Base-by-base conservation (phyloP, 2,329 filamentous ascomycete genomes). In the Aspergillus sp. region DNA sequence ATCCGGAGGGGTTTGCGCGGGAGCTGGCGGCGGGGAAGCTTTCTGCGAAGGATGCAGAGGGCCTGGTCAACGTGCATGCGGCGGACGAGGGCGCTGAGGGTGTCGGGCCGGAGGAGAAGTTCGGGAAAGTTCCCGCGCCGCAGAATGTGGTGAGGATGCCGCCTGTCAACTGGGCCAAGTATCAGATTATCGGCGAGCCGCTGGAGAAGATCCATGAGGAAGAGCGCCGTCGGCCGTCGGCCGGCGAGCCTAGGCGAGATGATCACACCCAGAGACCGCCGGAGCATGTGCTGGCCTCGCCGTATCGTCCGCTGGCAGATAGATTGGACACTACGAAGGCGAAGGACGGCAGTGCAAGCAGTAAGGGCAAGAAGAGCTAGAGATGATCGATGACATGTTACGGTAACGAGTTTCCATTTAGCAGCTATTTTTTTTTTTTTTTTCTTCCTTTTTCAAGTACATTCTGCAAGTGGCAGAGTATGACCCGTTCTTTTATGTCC, bases 141-240 rank as follows among this genome's bases (percentile, higher is more conserved):
- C 89, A 95, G 57, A 82, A 82, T 45, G 67, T 96, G 1, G 80
- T 93, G 15, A 78, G 88, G 25, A 86, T 80, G 63, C 89, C 89
- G 6, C 82, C 85, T 6, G 80, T 96, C 51, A 94, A 95, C 64
- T 96, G 89, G 89, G 76, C 79, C 8, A 88, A 94, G 53, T 96
- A 96, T 58, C 84, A 85, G 47, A 71, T 95, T n/a, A 78, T 91
- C 3, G 88, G 86, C 30, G 80, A 84, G 38, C 76, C 84, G 1
- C 68, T 95, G 22, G 86, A 95, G 58, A 82, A 78, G 54, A 67
- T 95, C 42, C 88, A 95, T 55, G 73, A 77, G 31, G 83, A 93
- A 51, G 86, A 95, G 61, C 63, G 78, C 32, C 62, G 66, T 30
- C 72, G 74, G 33, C 86, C 86, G 1, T 54, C 51, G 11, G 37